Conservation (phyloP, 2,329 filamentous ascomycete species). For the Talaromyces sp. region DNA sequence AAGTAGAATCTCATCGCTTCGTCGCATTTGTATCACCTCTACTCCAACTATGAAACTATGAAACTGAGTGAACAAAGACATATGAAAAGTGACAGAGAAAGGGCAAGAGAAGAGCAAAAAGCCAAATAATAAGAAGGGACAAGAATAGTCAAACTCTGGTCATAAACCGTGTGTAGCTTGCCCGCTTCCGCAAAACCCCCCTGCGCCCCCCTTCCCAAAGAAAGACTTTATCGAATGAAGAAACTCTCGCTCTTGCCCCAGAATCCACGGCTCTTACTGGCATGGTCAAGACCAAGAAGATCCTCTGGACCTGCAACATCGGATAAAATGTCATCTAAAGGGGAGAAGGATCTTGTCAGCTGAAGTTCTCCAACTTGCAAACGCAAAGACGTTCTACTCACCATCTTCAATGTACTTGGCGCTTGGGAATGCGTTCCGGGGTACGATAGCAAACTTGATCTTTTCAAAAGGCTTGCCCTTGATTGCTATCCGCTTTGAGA, state of each 20-base stretch:
- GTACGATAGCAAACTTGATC: constrained; percentile 89
- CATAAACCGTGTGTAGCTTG: constrained; percentile 23
- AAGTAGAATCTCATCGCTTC: constrained; percentile 4
- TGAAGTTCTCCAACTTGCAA: background rate
- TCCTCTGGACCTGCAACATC: constrained; percentile 71
- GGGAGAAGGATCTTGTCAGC: constrained; percentile 11
- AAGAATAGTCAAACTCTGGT: constrained; percentile 13
- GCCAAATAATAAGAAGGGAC: background rate
- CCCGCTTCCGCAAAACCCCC: constrained; percentile 23
- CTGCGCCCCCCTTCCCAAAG: constrained; percentile 17
- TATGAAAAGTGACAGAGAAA: background rate
- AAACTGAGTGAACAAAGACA: constrained; percentile 1
- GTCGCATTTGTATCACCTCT: constrained; percentile 17
- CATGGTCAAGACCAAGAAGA: constrained; percentile 69
- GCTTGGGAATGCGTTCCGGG: constrained; percentile 71
- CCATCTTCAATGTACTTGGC: constrained; percentile 85
- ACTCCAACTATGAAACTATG: constrained; percentile 15
- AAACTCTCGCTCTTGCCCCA: constrained; percentile 65
- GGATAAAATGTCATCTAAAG: constrained; percentile 51
- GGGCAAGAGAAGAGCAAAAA: background rate
- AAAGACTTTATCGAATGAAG: constrained; percentile 59
- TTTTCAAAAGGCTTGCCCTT: constrained; percentile 99
- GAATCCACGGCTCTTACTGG: constrained; percentile 62
- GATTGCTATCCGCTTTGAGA: constrained; percentile 88
- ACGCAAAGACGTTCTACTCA: constrained; percentile 50